A percentile compares a stretch with the other conserved stretches of the same genome.
Evolutionary conservation across 1,284 basidiomycete species (phyloP).

Genomic region (Chondrostereum purpureum): DNA sequence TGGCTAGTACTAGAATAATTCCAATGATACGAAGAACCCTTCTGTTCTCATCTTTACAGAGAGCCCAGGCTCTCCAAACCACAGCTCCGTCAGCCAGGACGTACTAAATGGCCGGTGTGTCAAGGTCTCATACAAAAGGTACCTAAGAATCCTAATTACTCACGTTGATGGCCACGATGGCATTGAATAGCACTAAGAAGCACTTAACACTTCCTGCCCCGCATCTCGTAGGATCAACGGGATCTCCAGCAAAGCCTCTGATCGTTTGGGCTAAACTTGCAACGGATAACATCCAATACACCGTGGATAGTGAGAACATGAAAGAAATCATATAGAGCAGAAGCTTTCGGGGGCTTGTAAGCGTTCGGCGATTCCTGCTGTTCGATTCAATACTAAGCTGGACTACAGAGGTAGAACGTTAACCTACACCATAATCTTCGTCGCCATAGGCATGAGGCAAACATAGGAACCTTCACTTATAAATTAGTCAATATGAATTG

Average conservation of each 20-base stretch:
- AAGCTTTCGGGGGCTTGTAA: too few species aligned
- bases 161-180: conserved; percentile 17
- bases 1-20: conserved; percentile 12
- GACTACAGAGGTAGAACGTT: too few species aligned
- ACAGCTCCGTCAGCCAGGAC: conserved; percentile 18
- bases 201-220: conserved; percentile 1
- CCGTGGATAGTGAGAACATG: conserved; percentile 14
- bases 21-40: conserved; percentile 13
- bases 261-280: conserved; percentile 12
- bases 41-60: conserved; percentile 14
- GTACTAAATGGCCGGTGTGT: conserved; percentile 12
- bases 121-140: background rate
- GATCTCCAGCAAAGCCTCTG: background rate
- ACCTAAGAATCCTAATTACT: conserved; percentile 1
- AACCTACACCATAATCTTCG: too few species aligned
- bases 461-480: too few species aligned
- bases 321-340: conserved; percentile 9
- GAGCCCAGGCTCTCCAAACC: conserved; percentile 19
- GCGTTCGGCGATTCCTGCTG: too few species aligned
- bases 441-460: too few species aligned
- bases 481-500: too few species aligned
- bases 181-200: conserved; percentile 14
- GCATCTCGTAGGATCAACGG: conserved; percentile 3
- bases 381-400: too few species aligned
- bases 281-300: conserved; percentile 15